phyloP scores from a whole-genome alignment of 2,329 filamentous ascomycete genomes.

The Microsporum canis region DNA sequence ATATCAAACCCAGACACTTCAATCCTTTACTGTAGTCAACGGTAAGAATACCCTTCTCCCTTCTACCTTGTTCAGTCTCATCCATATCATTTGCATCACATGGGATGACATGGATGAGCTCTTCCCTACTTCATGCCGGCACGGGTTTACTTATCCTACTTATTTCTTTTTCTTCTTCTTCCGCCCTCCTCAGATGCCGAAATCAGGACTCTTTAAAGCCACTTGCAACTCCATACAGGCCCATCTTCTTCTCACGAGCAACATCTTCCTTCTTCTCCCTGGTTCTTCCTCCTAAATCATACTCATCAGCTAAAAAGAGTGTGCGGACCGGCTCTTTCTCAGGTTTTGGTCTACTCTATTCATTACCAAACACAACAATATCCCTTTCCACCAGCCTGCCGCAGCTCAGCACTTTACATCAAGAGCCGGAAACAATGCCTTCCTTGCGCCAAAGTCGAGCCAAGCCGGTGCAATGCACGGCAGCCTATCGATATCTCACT shows the following conservation, averaged over 20 bases:
- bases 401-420: neutral
- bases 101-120: neutral
- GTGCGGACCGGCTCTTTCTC: neutral
- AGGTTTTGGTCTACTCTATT: neutral
- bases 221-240: slow-evolving; percentile 6
- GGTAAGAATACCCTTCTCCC: slow-evolving; percentile 29
- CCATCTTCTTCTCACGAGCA: neutral
- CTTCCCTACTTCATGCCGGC: neutral
- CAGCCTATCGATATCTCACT: slow-evolving; percentile 9
- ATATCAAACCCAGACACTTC: slow-evolving; percentile 50
- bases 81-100: neutral
- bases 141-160: neutral
- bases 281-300: neutral
- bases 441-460: neutral
- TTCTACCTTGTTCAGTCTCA: neutral
- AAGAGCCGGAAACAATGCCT: slow-evolving; percentile 2
- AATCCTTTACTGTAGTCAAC: slow-evolving; percentile 54
- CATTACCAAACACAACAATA: neutral
- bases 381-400: neutral
- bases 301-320: neutral
- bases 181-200: slow-evolving; percentile 5
- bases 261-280: neutral
- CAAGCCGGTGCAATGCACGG: slow-evolving; percentile 8
- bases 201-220: slow-evolving; percentile 11
- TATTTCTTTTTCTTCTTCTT: neutral